Conservation (phyloP, 306 rosid genomes). For the Myrica gale region DNA sequence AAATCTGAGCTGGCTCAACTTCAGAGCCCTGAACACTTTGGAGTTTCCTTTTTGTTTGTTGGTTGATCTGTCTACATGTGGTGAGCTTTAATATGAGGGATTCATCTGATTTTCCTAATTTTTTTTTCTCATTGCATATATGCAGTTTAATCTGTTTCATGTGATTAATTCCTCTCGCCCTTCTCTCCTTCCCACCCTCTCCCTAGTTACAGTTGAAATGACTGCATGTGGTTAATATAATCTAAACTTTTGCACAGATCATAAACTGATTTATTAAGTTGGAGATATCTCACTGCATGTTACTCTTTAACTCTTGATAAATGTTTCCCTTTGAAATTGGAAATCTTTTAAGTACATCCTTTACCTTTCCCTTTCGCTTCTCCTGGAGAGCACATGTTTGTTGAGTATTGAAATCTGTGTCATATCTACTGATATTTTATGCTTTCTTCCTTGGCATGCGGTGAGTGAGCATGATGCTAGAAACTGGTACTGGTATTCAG, state of each 20-base stretch:
- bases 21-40: not conserved
- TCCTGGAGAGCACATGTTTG: not conserved
- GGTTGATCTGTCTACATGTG: not conserved
- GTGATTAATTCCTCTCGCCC: not conserved
- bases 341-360: not conserved
- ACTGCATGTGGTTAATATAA: not conserved
- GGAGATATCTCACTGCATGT: not conserved
- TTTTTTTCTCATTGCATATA: constrained; percentile 1
- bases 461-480: not conserved
- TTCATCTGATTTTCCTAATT: constrained; percentile 15
- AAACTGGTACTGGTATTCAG: too few relatives aligned
- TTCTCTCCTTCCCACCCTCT: not conserved
- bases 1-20: constrained; percentile 10
- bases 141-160: not conserved
- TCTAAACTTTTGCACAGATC: not conserved
- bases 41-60: not conserved
- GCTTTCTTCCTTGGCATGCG: not conserved
- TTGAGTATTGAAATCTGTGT: not conserved
- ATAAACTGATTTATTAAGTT: not conserved
- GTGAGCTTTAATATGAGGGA: constrained; percentile 7
- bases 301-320: not conserved
- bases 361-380: not conserved
- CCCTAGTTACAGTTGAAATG: not conserved
- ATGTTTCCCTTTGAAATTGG: constrained; percentile 2
- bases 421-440: not conserved